Evolutionary conservation across 2,329 filamentous ascomycete species (phyloP).

Genomic region (Exophiala viscosa): DNA sequence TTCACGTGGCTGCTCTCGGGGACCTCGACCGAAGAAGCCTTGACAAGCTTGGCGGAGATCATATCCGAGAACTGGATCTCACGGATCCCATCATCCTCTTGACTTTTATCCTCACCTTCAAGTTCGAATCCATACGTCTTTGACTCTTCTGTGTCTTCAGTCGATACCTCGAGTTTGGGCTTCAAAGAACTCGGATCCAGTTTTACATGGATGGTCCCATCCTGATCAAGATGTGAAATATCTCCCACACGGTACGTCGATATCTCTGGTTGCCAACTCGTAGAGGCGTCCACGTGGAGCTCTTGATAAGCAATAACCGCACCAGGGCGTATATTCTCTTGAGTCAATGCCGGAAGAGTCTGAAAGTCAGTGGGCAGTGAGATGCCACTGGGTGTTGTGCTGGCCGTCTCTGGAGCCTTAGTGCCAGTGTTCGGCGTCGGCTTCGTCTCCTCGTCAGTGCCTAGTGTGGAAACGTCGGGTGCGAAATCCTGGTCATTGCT

Average conservation of each 20-base stretch:
- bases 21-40: conserved; percentile 32
- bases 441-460: conserved; percentile 15
- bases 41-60: conserved; percentile 64
- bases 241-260: conserved; percentile 62
- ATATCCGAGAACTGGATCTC: conserved; percentile 60
- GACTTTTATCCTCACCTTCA: conserved; percentile 54
- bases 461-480: conserved; percentile 11
- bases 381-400: conserved; percentile 17
- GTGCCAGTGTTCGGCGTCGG: conserved; percentile 38
- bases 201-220: conserved; percentile 55
- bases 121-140: conserved; percentile 75
- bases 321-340: conserved; percentile 35
- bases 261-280: conserved; percentile 45
- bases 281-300: conserved; percentile 45
- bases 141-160: conserved; percentile 67
- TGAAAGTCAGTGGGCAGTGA: conserved; percentile 58
- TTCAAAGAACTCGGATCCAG: conserved; percentile 52
- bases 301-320: conserved; percentile 47
- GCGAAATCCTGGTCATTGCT: conserved; percentile 38
- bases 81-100: conserved; percentile 59
- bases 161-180: conserved; percentile 41
- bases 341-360: conserved; percentile 48
- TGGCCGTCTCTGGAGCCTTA: conserved; percentile 1
- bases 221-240: conserved; percentile 55
- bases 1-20: conserved; percentile 25